Conservation (phyloP, 352 stramenopile genomes). For the Phytophthora macrochlamydospora region DNA sequence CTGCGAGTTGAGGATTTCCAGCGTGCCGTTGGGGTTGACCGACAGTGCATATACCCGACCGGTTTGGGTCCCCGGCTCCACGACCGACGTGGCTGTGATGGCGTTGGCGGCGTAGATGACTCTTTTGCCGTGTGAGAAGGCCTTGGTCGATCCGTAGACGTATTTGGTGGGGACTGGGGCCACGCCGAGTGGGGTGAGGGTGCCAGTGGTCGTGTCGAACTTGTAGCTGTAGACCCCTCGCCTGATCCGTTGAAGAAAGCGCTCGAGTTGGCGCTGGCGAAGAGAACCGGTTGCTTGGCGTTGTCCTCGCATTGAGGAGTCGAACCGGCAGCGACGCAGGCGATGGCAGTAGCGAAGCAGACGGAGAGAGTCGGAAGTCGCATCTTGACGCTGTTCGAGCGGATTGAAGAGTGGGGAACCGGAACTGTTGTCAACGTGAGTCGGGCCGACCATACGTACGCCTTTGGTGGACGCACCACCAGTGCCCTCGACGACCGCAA, state of each 20-base stretch:
- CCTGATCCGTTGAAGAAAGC: slow-evolving; percentile 4
- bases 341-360: neutral
- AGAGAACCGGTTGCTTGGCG: slow-evolving; percentile 37
- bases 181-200: slow-evolving; percentile 32
- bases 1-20: slow-evolving; percentile 46
- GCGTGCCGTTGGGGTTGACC: slow-evolving; percentile 23
- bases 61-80: neutral
- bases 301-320: no score
- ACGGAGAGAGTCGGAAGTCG: slow-evolving; percentile 6
- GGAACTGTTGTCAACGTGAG: neutral
- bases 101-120: slow-evolving; percentile 53
- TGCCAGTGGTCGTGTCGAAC: slow-evolving; percentile 44
- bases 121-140: slow-evolving; percentile 16
- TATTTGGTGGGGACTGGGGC: slow-evolving; percentile 51
- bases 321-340: neutral
- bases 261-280: slow-evolving; percentile 21
- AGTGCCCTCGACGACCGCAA: no score
- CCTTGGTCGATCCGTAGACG: slow-evolving; percentile 33
- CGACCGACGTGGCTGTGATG: slow-evolving; percentile 24
- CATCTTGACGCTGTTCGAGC: slow-evolving; percentile 4
- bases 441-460: no score
- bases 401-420: slow-evolving; percentile 1
- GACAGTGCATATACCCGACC: neutral
- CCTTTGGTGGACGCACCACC: no score
- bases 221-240: slow-evolving; percentile 54